Percentiles rank a stretch among this genome's conserved stretches.
Conservation (phyloP, 352 stramenopile species). For the Phytophthora niederhauseri region DNA sequence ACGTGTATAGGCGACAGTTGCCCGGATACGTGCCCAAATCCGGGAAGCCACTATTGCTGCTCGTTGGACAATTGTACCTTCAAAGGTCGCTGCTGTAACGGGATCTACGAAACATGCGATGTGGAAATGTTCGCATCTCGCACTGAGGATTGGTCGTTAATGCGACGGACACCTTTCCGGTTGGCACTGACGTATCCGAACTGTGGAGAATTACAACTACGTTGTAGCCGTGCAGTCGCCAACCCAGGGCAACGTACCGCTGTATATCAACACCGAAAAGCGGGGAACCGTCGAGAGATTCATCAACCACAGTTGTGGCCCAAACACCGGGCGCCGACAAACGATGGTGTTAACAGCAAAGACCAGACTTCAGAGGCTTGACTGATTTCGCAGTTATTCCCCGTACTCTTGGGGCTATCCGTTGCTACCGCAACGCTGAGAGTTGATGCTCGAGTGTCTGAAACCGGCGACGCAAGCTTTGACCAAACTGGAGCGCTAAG, state of each 20-base stretch:
- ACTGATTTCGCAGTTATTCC: too few relatives aligned
- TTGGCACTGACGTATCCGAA: not conserved
- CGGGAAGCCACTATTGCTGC: too few relatives aligned
- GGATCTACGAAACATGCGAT: not conserved
- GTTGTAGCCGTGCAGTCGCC: not conserved
- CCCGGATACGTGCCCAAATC: too few relatives aligned
- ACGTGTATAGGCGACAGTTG: too few relatives aligned
- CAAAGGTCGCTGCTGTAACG: not conserved
- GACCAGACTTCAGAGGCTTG: too few relatives aligned
- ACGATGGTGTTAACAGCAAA: too few relatives aligned
- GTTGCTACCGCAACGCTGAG: too few relatives aligned
- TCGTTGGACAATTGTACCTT: not conserved
- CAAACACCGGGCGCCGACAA: too few relatives aligned
- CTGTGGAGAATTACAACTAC: not conserved
- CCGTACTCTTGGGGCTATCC: too few relatives aligned
- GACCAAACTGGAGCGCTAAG: too few relatives aligned
- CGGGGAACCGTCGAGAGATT: not conserved
- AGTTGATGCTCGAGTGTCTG: too few relatives aligned
- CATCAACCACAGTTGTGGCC: not conserved
- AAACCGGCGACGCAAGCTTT: too few relatives aligned
- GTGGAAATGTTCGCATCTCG: not conserved
- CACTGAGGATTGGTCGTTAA: not conserved
- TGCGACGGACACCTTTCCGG: not conserved
- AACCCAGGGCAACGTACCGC: not conserved
- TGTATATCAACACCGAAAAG: constrained; percentile 1